These are phyloP conservation scores for Diaporthe sp. DNA, from an alignment of 2,329 filamentous ascomycete species.

Conservation along the genomic window DNA sequence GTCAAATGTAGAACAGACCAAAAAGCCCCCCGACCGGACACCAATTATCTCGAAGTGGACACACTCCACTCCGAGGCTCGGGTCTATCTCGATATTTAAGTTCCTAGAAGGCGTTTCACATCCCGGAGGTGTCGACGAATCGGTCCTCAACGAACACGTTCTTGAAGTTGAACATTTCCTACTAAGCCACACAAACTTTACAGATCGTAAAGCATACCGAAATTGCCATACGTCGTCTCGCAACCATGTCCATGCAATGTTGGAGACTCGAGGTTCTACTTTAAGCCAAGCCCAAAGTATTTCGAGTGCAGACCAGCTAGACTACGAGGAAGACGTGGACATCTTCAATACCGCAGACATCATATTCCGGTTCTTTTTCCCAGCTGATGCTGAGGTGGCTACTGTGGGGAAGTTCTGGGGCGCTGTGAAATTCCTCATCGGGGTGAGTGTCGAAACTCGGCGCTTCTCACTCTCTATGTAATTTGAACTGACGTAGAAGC, in stretches of 20 bases:
- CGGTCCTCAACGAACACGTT: neutral
- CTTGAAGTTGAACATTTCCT: neutral
- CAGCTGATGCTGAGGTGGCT: neutral
- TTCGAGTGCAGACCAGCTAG: neutral
- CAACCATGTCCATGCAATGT: neutral
- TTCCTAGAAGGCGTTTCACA: neutral
- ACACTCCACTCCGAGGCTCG: neutral
- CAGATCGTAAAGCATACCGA: slow-evolving; percentile 6
- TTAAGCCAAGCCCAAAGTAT: neutral
- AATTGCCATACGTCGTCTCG: neutral
- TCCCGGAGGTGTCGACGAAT: neutral
- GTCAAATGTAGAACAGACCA: neutral
- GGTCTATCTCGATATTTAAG: neutral
- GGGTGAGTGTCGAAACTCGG: neutral
- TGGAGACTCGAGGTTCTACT: neutral
- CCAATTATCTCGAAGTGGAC: neutral
- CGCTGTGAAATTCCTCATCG: neutral
- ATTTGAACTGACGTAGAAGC: no score
- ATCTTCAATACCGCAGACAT: neutral
- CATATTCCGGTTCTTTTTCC: slow-evolving; percentile 3
- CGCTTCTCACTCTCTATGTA: neutral
- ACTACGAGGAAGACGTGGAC: neutral
- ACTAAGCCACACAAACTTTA: neutral
- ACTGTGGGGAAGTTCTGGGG: slow-evolving; percentile 9
- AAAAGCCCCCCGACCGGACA: neutral